Base-by-base conservation (phyloP, 2,329 filamentous ascomycete genomes). In the Penicillium olsonii region DNA sequence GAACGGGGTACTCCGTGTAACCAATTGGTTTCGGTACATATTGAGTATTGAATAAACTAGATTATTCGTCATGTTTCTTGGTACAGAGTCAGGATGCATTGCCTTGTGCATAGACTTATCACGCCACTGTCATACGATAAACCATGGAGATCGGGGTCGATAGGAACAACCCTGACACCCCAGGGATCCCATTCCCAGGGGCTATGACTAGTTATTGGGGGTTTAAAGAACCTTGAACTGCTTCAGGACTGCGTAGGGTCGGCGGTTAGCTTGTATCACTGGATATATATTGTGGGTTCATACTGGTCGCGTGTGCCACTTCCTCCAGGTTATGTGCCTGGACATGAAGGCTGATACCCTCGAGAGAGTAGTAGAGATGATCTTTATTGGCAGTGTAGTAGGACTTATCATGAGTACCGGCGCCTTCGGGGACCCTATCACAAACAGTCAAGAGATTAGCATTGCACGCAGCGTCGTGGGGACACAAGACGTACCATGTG, bases 311-410 rank as follows among this genome's bases (percentile, higher is more conserved):
- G 37, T 59, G 55, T 18, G 50, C 50, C 2, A 59, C 24, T 1
- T 59, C 55, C 5, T 31, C 53, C 38, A 26, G 45, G n/a, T 46
- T 52, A 19, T 52, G 44, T n/a, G 56, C 56, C 48, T 56, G 50
- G 9, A 59, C 50, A 54, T 59, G 56, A 5, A 59, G 48, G 41
- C 56, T 59, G 12, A 59, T 57, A 29, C 55, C 56, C 24, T 45
- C 39, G n/a, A 59, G 46, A 2, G 46, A 35, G 5, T 49, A 37
- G 37, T 49, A 59, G 10, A 59, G 33, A 19, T 59, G 56, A 37
- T 59, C 56, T 29, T 59, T 59, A 42, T 59, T 59, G 1, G 45
- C 31, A 1, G 53, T 54, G 43, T 55, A 57, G 48, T 56, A 57
- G 17, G 53, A 45, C 17, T 52, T 54, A 12, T 59, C 56, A 42